Evolutionary conservation across 192 early-diverging fungal species (phyloP).

Genomic region (Paraglomus occultum): DNA sequence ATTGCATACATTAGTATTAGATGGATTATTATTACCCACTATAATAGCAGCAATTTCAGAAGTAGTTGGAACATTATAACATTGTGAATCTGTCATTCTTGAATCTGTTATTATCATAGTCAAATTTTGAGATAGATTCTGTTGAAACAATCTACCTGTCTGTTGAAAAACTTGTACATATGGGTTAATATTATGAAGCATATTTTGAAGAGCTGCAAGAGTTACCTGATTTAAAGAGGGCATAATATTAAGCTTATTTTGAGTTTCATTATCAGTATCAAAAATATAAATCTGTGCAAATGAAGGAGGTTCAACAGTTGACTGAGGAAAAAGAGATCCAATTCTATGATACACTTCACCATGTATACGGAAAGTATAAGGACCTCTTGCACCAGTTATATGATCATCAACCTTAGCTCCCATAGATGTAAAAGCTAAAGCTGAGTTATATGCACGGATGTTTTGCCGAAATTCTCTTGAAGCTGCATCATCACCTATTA

Average conservation of each 20-base stretch:
- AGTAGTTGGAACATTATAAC: constrained; percentile 17
- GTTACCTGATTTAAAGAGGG: background rate
- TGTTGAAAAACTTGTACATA: constrained; percentile 8
- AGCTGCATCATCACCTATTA: background rate
- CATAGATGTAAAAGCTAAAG: constrained; percentile 36
- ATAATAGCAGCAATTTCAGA: constrained; percentile 25
- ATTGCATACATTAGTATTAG: background rate
- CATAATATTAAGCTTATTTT: constrained; percentile 3
- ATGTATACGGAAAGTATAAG: constrained; percentile 31
- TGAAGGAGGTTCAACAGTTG: background rate
- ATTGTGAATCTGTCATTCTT: background rate
- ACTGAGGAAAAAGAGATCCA: constrained; percentile 9
- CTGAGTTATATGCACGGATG: constrained; percentile 33
- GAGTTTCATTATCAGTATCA: constrained; percentile 13
- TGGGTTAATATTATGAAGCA: constrained; percentile 15
- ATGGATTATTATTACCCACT: constrained; percentile 10
- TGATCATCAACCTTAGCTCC: constrained; percentile 17
- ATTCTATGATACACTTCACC: constrained; percentile 25
- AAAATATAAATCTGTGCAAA: constrained; percentile 30
- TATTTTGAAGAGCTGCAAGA: constrained; percentile 4
- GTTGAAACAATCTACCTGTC: background rate
- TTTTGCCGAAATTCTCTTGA: constrained; percentile 5
- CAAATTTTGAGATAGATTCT: background rate
- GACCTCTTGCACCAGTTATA: constrained; percentile 10
- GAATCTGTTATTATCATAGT: constrained; percentile 4